Percentiles rank a stretch among this genome's conserved stretches.
Conservation (phyloP, 768 basidiomycete genomes). For the Trametes cingulata region DNA sequence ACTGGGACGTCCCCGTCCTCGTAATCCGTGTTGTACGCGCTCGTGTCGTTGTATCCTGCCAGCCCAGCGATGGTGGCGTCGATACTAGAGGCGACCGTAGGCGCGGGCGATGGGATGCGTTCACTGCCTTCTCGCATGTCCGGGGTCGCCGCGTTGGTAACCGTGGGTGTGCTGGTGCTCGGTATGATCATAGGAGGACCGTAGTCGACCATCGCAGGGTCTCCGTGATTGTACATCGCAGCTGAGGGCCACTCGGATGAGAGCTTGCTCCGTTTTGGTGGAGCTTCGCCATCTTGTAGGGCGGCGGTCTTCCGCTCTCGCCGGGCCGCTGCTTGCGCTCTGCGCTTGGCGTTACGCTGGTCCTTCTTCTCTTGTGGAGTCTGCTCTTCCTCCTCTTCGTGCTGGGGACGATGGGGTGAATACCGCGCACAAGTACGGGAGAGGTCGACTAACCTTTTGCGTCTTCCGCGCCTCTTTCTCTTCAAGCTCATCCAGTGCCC, state of each 20-base stretch:
- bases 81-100: constrained; percentile 50
- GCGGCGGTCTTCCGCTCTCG: constrained; percentile 45
- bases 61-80: constrained; percentile 40
- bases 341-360: constrained; percentile 25
- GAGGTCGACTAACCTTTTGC: constrained; percentile 26
- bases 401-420: background rate
- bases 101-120: constrained; percentile 50
- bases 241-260: constrained; percentile 1
- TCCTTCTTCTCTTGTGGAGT: constrained; percentile 21
- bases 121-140: constrained; percentile 27
- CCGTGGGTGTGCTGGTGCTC: background rate
- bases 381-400: constrained; percentile 1
- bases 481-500: constrained; percentile 72
- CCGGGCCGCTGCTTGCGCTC: constrained; percentile 27
- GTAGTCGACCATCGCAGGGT: constrained; percentile 3
- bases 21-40: constrained; percentile 58
- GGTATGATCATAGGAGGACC: constrained; percentile 18
- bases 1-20: constrained; percentile 29
- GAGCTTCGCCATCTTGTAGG: constrained; percentile 38
- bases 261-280: constrained; percentile 16
- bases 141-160: constrained; percentile 1
- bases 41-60: constrained; percentile 34
- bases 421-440: too few species aligned
- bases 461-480: constrained; percentile 58
- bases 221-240: background rate